Evolutionary conservation across 768 basidiomycete species (phyloP).

Genomic region (Leucogyrophana mollusca): DNA sequence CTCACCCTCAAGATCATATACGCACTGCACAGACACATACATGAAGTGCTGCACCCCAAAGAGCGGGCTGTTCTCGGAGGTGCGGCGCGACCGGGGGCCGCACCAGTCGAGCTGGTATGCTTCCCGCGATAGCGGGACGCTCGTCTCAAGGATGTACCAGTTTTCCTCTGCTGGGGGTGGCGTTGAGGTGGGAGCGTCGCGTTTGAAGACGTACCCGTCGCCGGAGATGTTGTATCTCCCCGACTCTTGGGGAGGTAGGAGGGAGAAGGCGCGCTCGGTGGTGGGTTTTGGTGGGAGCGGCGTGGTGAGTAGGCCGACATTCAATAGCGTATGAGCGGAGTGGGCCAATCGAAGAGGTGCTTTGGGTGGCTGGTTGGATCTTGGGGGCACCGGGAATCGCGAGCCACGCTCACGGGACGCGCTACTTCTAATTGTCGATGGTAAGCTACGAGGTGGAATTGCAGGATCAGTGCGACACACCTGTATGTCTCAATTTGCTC

Average conservation of each 20-base stretch:
- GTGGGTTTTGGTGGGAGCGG: conserved; percentile 13
- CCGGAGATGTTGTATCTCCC: conserved; percentile 49
- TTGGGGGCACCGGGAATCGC: conserved; percentile 56
- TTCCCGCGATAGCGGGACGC: conserved; percentile 16
- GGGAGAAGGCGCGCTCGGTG: conserved; percentile 38
- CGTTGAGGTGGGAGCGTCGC: conserved; percentile 29
- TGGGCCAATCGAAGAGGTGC: conserved; percentile 56
- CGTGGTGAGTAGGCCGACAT: conserved; percentile 38
- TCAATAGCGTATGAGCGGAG: conserved; percentile 44
- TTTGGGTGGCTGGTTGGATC: conserved; percentile 61
- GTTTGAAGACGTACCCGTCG: conserved; percentile 48
- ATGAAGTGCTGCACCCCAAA: conserved; percentile 55
- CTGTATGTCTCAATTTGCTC: conserved; percentile 66
- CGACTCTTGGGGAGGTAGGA: conserved; percentile 47
- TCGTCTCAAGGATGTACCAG: conserved; percentile 26
- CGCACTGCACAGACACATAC: conserved; percentile 50
- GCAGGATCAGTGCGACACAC: conserved; percentile 36
- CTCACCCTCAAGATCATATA: conserved; percentile 47
- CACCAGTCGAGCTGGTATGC: conserved; percentile 26
- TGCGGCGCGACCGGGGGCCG: conserved; percentile 31
- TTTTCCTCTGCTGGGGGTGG: conserved; percentile 7
- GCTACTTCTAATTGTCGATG: conserved; percentile 32
- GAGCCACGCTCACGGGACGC: conserved; percentile 41
- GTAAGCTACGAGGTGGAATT: conserved; percentile 9
- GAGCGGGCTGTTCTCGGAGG: conserved; percentile 53